phyloP scores from a whole-genome alignment of 2,329 filamentous ascomycete species.

The Neofusicoccum laricinum region DNA sequence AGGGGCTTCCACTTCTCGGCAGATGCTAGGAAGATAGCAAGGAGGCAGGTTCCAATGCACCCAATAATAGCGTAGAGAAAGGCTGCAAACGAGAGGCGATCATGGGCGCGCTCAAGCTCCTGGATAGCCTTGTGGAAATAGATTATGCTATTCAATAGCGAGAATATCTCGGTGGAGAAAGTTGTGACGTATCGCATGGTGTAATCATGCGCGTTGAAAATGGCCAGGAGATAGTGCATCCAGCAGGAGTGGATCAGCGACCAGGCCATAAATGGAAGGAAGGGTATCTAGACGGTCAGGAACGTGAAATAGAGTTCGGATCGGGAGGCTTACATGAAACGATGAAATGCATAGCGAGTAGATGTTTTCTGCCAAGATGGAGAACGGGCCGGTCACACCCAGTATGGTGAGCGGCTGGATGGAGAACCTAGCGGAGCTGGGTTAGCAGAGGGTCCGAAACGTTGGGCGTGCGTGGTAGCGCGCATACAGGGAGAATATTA shows the following conservation, averaged over 20 bases:
- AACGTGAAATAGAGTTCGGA: not conserved
- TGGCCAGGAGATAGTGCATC: constrained; percentile 63
- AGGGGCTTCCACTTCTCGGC: constrained; percentile 61
- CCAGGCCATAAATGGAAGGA: constrained; percentile 66
- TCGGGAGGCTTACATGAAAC: constrained; percentile 47
- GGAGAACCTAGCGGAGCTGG: constrained; percentile 42
- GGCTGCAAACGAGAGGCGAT: constrained; percentile 56
- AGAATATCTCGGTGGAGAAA: constrained; percentile 66
- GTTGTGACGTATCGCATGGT: constrained; percentile 69
- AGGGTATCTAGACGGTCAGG: constrained; percentile 46
- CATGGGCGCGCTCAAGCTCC: constrained; percentile 60
- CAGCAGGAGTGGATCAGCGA: constrained; percentile 63
- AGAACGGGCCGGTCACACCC: constrained; percentile 65
- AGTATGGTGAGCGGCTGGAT: constrained; percentile 64
- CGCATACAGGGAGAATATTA: constrained; percentile 59
- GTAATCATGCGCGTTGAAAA: constrained; percentile 68
- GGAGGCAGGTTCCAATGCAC: constrained; percentile 60
- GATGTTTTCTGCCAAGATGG: constrained; percentile 65
- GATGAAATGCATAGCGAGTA: constrained; percentile 56
- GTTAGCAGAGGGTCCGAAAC: not conserved
- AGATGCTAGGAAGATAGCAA: constrained; percentile 61
- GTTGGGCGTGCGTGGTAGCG: not conserved
- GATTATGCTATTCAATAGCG: constrained; percentile 64
- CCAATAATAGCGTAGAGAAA: constrained; percentile 66
- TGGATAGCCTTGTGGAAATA: constrained; percentile 67